phyloP scores from a whole-genome alignment of 2,329 filamentous ascomycete species.

The Aspergillus pseudonomiae region DNA sequence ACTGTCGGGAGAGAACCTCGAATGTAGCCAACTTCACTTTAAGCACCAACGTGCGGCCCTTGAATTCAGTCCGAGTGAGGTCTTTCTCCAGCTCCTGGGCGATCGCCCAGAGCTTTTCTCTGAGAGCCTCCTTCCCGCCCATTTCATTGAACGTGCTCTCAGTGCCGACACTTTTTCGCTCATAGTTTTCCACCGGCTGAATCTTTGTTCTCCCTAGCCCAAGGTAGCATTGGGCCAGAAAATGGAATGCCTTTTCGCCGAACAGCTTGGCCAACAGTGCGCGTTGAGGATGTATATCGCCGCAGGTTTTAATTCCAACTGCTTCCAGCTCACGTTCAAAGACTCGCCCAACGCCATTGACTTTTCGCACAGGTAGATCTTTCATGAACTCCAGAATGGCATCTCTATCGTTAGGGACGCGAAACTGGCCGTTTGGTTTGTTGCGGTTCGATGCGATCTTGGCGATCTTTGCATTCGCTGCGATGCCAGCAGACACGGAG shows the following conservation, averaged over 20 bases:
- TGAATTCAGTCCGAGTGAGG: constrained; percentile 75
- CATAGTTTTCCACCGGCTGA: constrained; percentile 84
- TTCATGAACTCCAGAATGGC: constrained; percentile 86
- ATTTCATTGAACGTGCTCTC: constrained; percentile 90
- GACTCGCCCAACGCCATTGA: constrained; percentile 93
- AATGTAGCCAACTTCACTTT: constrained; percentile 96
- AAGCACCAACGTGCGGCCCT: constrained; percentile 85
- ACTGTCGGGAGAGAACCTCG: constrained; percentile 83
- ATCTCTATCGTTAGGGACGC: constrained; percentile 69
- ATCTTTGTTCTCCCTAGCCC: constrained; percentile 84
- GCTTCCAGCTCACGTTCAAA: constrained; percentile 88
- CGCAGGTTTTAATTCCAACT: constrained; percentile 84
- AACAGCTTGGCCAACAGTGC: constrained; percentile 77
- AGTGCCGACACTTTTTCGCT: constrained; percentile 90
- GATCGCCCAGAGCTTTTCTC: constrained; percentile 76
- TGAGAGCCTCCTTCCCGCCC: constrained; percentile 66
- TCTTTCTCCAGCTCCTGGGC: constrained; percentile 88
- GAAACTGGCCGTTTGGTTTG: constrained; percentile 93
- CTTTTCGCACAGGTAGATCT: constrained; percentile 80
- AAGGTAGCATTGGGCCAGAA: constrained; percentile 80
- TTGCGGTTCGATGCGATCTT: constrained; percentile 96
- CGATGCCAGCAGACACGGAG: constrained; percentile 92
- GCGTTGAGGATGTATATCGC: constrained; percentile 79
- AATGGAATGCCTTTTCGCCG: constrained; percentile 87
- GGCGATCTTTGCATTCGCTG: constrained; percentile 87